phyloP scores from a whole-genome alignment of 2,329 filamentous ascomycete species.

The Didymella arachidicola region DNA sequence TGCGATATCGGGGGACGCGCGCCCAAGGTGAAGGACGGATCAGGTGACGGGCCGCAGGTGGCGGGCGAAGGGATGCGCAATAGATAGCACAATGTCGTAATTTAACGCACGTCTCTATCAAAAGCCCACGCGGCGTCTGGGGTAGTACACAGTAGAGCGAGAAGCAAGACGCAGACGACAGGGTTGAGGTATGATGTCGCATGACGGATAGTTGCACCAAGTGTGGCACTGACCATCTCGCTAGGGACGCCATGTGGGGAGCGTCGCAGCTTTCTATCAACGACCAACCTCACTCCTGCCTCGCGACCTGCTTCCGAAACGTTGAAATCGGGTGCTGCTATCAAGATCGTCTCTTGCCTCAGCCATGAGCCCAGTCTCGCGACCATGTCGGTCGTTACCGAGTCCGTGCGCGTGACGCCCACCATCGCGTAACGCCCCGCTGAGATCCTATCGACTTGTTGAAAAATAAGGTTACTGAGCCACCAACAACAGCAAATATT shows the following conservation, averaged over 20 bases:
- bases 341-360: slow-evolving; percentile 5
- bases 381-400: slow-evolving; percentile 7
- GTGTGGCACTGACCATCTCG: slow-evolving; percentile 15
- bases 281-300: slow-evolving; percentile 20
- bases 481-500: too few species aligned
- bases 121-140: slow-evolving; percentile 3
- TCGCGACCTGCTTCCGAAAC: background rate
- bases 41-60: slow-evolving; percentile 5
- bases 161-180: slow-evolving; percentile 10
- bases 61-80: slow-evolving; percentile 9
- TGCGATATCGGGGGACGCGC: slow-evolving; percentile 32
- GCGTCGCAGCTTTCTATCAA: slow-evolving; percentile 18
- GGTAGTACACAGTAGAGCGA: background rate
- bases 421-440: too few species aligned
- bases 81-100: slow-evolving; percentile 20
- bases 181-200: slow-evolving; percentile 9
- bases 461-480: too few species aligned
- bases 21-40: slow-evolving; percentile 2
- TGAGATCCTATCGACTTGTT: too few species aligned
- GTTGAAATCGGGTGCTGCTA: slow-evolving; percentile 4
- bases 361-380: slow-evolving; percentile 9
- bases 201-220: slow-evolving; percentile 20
- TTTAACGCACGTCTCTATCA: slow-evolving; percentile 10
- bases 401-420: too few species aligned
- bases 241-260: slow-evolving; percentile 23